phyloP scores from a whole-genome alignment of 805 yeast genomes.

The Yamadazyma olivae region DNA sequence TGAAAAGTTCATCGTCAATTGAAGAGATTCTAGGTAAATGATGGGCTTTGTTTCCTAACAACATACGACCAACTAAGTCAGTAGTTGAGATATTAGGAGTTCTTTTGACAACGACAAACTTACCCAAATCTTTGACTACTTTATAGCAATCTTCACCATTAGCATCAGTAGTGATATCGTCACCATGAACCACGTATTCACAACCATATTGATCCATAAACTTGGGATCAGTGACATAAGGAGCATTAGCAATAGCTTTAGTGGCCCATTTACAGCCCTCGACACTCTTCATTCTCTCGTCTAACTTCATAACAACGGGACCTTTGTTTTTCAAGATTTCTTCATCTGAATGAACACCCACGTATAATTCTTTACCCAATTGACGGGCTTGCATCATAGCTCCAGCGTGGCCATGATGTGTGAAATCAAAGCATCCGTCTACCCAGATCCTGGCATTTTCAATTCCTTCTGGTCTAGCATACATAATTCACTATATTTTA shows the following conservation, averaged over 20 bases:
- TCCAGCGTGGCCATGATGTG: slow-evolving; percentile 98
- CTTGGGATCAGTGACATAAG: slow-evolving; percentile 86
- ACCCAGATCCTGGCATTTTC: slow-evolving; percentile 73
- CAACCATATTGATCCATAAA: slow-evolving; percentile 76
- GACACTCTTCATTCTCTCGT: slow-evolving; percentile 81
- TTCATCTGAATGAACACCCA: slow-evolving; percentile 91
- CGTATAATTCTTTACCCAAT: slow-evolving; percentile 69
- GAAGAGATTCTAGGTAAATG: slow-evolving; percentile 35
- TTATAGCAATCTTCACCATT: slow-evolving; percentile 93
- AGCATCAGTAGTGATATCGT: slow-evolving; percentile 95
- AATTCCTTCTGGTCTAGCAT: slow-evolving; percentile 39
- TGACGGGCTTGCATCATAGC: slow-evolving; percentile 92
- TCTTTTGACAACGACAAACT: slow-evolving; percentile 86
- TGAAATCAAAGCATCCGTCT: slow-evolving; percentile 97
- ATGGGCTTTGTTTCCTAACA: slow-evolving; percentile 57
- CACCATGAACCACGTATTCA: slow-evolving; percentile 95
- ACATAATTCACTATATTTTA: no score
- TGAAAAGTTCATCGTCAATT: slow-evolving; percentile 24
- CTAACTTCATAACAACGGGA: slow-evolving; percentile 84
- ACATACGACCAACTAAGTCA: slow-evolving; percentile 87
- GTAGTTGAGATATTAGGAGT: slow-evolving; percentile 95
- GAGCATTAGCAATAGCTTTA: slow-evolving; percentile 69
- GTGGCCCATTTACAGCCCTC: slow-evolving; percentile 90
- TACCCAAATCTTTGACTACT: slow-evolving; percentile 75
- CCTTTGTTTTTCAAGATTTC: slow-evolving; percentile 85